These are phyloP conservation scores for Calcarisporium arbuscula DNA, from an alignment of 2,329 filamentous ascomycete genomes.

Conservation along the genomic window DNA sequence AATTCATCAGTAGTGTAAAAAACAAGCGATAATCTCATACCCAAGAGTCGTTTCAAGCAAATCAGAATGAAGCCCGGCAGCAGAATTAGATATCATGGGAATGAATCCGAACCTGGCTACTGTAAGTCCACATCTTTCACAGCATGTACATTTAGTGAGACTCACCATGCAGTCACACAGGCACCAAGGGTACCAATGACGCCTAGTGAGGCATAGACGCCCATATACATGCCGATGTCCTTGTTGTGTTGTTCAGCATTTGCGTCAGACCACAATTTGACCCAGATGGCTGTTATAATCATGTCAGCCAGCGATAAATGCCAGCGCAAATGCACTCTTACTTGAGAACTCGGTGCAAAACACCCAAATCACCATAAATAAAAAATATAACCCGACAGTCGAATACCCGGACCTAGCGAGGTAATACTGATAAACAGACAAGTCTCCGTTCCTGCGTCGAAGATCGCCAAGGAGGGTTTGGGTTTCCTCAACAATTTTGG, in stretches of 20 bases:
- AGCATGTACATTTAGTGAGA: too few species aligned
- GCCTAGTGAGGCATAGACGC: too few species aligned
- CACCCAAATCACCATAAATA: conserved; percentile 1
- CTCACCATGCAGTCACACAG: too few species aligned
- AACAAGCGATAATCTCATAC: not conserved
- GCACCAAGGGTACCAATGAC: too few species aligned
- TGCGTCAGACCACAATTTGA: too few species aligned
- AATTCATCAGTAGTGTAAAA: not conserved
- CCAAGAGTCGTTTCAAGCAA: not conserved
- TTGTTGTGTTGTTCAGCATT: too few species aligned
- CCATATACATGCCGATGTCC: too few species aligned
- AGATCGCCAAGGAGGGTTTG: too few species aligned
- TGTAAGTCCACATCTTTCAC: not conserved
- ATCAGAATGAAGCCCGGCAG: not conserved
- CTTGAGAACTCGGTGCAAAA: conserved; percentile 7
- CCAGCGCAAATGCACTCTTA: too few species aligned
- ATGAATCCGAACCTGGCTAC: not conserved
- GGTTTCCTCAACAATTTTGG: not conserved
- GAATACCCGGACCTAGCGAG: conserved; percentile 5
- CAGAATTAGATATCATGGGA: not conserved
- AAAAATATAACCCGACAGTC: conserved; percentile 2
- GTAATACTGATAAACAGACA: conserved; percentile 7
- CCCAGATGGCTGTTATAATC: too few species aligned
- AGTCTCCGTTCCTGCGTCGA: conserved; percentile 5
- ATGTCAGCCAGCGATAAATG: too few species aligned